phyloP scores from a whole-genome alignment of 2,329 filamentous ascomycete species.

The Colletotrichum melonis region DNA sequence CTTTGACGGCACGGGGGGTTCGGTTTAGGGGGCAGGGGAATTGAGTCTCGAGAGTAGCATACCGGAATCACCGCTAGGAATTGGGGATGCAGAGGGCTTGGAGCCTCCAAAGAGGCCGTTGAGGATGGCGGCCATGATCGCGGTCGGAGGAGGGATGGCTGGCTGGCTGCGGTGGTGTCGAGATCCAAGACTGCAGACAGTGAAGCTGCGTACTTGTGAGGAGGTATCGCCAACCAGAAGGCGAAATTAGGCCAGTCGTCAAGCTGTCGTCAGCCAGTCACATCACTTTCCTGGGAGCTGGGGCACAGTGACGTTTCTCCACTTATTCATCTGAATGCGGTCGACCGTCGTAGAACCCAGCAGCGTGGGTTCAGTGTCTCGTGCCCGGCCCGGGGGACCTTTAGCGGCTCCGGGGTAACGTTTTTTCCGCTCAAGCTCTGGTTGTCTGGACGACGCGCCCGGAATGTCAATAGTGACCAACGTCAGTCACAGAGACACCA shows the following conservation, averaged over 20 bases:
- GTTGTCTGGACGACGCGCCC: conserved; percentile 24
- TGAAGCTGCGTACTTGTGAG: conserved; percentile 34
- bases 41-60: conserved; percentile 45
- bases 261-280: conserved; percentile 33
- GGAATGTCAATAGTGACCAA: conserved; percentile 29
- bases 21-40: neutral
- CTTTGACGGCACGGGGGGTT: conserved; percentile 15
- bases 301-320: conserved; percentile 24
- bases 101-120: conserved; percentile 77
- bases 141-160: conserved; percentile 36
- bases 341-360: conserved; percentile 13
- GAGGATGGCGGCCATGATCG: conserved; percentile 68
- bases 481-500: conserved; percentile 8
- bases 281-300: conserved; percentile 32
- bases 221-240: conserved; percentile 29
- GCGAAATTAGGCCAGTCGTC: conserved; percentile 33
- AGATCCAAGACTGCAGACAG: conserved; percentile 33
- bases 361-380: conserved; percentile 6
- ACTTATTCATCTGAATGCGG: conserved; percentile 19
- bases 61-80: conserved; percentile 72
- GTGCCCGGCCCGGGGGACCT: neutral
- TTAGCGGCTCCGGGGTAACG: conserved; percentile 16
- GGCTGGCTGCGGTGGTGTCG: conserved; percentile 38
- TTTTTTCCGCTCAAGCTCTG: neutral
- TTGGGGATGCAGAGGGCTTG: conserved; percentile 66